phyloP scores from a whole-genome alignment of 2,329 filamentous ascomycete species.

The Hymenoscyphus fructigenus region DNA sequence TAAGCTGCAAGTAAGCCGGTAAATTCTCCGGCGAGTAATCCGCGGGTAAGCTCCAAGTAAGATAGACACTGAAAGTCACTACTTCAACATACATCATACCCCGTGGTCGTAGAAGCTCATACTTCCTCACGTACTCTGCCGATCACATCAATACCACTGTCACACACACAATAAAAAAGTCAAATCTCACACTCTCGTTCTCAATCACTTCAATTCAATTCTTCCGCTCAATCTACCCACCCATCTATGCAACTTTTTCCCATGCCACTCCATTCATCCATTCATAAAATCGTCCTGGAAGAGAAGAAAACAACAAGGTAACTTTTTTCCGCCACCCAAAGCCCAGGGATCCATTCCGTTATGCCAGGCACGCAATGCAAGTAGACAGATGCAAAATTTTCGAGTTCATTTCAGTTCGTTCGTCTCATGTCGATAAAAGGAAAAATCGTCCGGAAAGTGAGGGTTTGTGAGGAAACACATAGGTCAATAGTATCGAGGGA shows the following conservation, averaged over 20 bases:
- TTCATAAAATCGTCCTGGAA: not conserved
- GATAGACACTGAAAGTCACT: no score
- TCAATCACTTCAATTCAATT: not conserved
- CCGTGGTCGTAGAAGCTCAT: no score
- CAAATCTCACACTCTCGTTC: no score
- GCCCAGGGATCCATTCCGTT: constrained; percentile 1
- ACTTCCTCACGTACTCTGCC: no score
- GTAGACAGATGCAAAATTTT: constrained; percentile 3
- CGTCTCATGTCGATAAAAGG: no score
- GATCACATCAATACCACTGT: no score
- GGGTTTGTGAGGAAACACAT: not conserved
- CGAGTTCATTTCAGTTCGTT: not conserved
- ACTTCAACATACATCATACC: no score
- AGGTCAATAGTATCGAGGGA: not conserved
- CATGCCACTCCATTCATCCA: not conserved
- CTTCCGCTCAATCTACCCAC: not conserved
- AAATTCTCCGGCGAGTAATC: no score
- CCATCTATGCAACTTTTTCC: not conserved
- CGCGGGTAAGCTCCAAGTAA: no score
- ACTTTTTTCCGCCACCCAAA: not conserved
- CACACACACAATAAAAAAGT: no score
- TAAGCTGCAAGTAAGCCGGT: no score
- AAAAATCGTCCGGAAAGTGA: not conserved
- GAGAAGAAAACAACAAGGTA: not conserved
- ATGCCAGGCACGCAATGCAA: constrained; percentile 14